Conservation (phyloP, 176 grass and related monocot genomes). For the Alloteropsis semialata region DNA sequence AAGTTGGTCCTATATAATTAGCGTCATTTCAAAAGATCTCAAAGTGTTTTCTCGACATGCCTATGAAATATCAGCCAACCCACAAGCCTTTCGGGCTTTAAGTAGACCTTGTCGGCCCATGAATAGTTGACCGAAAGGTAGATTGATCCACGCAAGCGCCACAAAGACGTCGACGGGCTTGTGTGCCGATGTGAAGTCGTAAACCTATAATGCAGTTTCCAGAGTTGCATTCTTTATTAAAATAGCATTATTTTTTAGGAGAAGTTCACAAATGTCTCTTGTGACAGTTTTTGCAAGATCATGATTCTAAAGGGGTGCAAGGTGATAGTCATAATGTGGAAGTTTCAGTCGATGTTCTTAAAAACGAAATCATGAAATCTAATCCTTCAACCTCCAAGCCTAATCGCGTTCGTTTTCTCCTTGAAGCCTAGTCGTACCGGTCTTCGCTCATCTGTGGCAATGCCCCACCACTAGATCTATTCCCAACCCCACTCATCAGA, state of each 20-base stretch:
- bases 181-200: no score
- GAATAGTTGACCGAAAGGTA: no score
- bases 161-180: no score
- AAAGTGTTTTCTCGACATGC: no score
- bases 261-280: not conserved
- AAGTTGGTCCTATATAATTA: not conserved
- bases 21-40: no score
- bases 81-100: no score
- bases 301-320: not conserved
- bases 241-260: no score
- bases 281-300: not conserved
- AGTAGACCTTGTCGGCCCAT: no score
- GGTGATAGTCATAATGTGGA: not conserved
- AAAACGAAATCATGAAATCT: not conserved
- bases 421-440: no score
- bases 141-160: no score
- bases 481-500: not conserved
- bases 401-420: not conserved
- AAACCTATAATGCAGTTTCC: no score
- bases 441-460: not conserved
- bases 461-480: accelerated
- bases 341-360: not conserved
- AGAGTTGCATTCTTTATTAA: not conserved
- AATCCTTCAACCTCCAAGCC: not conserved
- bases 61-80: no score